Evolutionary conservation across 1,139 yeast species (phyloP).

Genomic region (Lodderomyces theae): DNA sequence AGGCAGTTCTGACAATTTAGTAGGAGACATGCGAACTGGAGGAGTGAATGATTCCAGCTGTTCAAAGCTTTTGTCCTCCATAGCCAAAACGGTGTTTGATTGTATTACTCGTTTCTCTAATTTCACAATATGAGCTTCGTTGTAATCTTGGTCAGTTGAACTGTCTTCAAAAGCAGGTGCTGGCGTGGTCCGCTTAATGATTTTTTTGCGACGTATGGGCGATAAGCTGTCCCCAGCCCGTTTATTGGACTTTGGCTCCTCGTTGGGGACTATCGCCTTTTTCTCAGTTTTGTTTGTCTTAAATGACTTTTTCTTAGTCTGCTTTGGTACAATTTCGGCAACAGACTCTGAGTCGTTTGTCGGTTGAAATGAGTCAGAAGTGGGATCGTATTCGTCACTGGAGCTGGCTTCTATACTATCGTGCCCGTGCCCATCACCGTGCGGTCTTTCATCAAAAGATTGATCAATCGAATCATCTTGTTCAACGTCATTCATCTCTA

Average conservation of each 20-base stretch:
- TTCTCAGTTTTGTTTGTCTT: background rate
- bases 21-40: slow-evolving; percentile 8
- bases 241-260: background rate
- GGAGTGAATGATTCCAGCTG: background rate
- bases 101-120: slow-evolving; percentile 10
- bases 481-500: background rate
- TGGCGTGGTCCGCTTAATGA: slow-evolving; percentile 5
- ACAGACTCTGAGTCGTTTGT: background rate
- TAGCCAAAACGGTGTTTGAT: slow-evolving; percentile 6
- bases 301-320: background rate
- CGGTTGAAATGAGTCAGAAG: background rate
- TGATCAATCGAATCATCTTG: background rate
- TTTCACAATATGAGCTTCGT: slow-evolving; percentile 12
- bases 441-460: background rate
- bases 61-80: slow-evolving; percentile 1
- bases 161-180: slow-evolving; percentile 8
- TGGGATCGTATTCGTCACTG: background rate
- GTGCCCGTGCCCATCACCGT: slow-evolving; percentile 6
- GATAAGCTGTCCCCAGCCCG: slow-evolving; percentile 1
- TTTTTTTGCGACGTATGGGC: slow-evolving; percentile 7
- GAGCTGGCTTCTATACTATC: background rate
- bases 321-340: background rate
- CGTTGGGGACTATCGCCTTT: background rate
- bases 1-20: slow-evolving; percentile 7
- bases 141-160: slow-evolving; percentile 11